Conservation (phyloP, 441 rosid genomes). For the Corymbia citriodora region DNA sequence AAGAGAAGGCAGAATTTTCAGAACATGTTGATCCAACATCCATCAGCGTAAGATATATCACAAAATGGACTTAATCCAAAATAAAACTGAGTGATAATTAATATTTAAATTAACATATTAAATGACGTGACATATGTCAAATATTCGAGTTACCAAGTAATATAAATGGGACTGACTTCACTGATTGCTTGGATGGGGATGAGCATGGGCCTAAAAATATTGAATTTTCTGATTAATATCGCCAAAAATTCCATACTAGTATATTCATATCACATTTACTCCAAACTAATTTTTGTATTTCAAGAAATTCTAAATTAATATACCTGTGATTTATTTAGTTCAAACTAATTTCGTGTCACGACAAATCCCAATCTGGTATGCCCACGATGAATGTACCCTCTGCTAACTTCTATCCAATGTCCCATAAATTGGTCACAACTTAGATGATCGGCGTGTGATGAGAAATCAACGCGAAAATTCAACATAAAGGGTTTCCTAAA, state of each 20-base stretch:
- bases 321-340: not conserved
- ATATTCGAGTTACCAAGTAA: too few relatives aligned
- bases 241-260: not conserved
- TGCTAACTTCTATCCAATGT: not conserved
- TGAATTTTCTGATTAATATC: not conserved
- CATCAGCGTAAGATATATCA: not conserved
- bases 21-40: not conserved
- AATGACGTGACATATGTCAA: not conserved
- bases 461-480: too few relatives aligned
- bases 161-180: not conserved
- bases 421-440: not conserved
- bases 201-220: not conserved
- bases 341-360: not conserved
- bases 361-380: accelerated
- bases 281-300: not conserved
- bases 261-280: accelerated
- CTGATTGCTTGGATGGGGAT: not conserved
- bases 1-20: not conserved
- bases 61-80: too few relatives aligned
- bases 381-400: accelerated
- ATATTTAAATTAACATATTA: too few relatives aligned
- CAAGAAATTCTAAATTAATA: not conserved
- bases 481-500: too few relatives aligned
- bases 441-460: not conserved
- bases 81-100: too few relatives aligned